Conservation (phyloP, 305 asterid genomes). For the Fraxinus dipetala region DNA sequence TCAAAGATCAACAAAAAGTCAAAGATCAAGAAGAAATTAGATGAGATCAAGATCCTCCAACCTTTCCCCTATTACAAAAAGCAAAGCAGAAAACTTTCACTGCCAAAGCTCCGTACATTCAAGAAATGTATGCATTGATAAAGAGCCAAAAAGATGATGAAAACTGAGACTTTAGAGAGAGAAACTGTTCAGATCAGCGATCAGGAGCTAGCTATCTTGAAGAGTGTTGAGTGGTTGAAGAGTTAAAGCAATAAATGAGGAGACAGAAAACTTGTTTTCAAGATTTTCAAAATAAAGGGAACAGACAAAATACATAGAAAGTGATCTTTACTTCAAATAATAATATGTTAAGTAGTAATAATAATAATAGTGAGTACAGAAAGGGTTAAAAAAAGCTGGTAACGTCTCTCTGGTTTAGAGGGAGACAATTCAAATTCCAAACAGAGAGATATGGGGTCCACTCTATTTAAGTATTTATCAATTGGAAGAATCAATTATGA, state of each 20-base stretch:
- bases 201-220: constrained; percentile 1
- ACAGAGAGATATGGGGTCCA: neutral
- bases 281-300: neutral
- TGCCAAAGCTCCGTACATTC: neutral
- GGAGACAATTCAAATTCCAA: constrained; percentile 21
- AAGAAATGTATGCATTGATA: neutral
- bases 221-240: constrained; percentile 16
- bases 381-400: constrained; percentile 17
- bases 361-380: neutral
- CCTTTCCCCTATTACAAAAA: constrained; percentile 1
- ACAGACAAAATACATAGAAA: constrained; percentile 18
- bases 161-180: constrained; percentile 10
- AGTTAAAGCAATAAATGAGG: constrained; percentile 33
- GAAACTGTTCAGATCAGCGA: constrained; percentile 1
- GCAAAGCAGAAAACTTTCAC: neutral
- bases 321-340: neutral
- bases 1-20: neutral
- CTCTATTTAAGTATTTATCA: neutral
- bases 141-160: neutral
- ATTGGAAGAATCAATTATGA: neutral
- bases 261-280: neutral
- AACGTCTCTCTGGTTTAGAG: constrained; percentile 19
- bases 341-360: neutral
- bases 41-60: constrained; percentile 9
- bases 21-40: constrained; percentile 12